A percentile compares a stretch with the other conserved stretches of the same genome.
phyloP scores from a whole-genome alignment of 176 grass and related monocot genomes.

The Phragmites australis region DNA sequence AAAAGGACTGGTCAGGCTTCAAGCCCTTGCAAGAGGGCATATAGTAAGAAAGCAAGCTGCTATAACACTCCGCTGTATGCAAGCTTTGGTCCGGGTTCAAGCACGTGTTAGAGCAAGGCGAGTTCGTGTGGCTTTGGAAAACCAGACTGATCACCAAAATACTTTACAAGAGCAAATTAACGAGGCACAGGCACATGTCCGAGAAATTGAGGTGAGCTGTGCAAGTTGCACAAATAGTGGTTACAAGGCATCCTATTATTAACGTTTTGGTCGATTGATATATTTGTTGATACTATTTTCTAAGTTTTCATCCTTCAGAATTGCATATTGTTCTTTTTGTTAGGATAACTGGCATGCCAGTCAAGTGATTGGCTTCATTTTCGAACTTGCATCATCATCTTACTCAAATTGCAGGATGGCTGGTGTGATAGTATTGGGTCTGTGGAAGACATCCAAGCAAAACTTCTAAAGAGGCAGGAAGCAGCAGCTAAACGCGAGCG shows the following conservation, averaged over 20 bases:
- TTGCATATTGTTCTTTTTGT: neutral
- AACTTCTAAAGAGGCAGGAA: constrained; percentile 93
- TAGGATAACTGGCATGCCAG: neutral
- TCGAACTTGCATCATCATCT: constrained; percentile 24
- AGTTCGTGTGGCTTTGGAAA: constrained; percentile 87
- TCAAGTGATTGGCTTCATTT: constrained; percentile 16
- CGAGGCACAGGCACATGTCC: constrained; percentile 52
- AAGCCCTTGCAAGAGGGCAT: constrained; percentile 95
- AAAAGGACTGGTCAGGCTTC: constrained; percentile 90
- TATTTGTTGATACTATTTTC: neutral
- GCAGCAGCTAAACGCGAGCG: constrained; percentile 92
- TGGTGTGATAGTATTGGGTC: constrained; percentile 98
- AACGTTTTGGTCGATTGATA: neutral
- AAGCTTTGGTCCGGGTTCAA: constrained; percentile 92
- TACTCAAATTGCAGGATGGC: constrained; percentile 67
- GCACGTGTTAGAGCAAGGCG: constrained; percentile 84
- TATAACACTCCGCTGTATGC: constrained; percentile 89
- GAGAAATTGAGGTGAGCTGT: constrained; percentile 78
- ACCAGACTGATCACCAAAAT: constrained; percentile 61
- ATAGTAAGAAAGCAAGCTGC: constrained; percentile 98
- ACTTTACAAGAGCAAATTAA: constrained; percentile 43
- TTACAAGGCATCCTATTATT: constrained; percentile 15
- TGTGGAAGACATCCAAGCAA: constrained; percentile 88
- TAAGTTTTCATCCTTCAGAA: neutral
- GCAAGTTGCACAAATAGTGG: neutral